These are phyloP conservation scores for Schwanniomyces etchellsii DNA, from an alignment of 1,139 yeast species.

Conservation along the genomic window DNA sequence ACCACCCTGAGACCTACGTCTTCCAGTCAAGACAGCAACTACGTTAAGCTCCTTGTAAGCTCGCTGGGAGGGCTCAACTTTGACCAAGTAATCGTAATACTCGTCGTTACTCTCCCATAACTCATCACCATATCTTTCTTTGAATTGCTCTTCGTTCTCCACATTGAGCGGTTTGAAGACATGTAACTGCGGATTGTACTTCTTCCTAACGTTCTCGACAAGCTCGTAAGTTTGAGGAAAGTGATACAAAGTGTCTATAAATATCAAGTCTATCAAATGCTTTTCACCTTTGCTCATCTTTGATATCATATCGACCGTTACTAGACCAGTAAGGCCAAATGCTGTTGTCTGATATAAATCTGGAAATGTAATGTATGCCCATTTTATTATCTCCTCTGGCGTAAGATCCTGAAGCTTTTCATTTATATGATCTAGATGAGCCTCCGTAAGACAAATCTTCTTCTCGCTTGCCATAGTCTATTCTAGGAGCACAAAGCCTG, in stretches of 20 bases:
- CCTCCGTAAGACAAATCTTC: conserved; percentile 20
- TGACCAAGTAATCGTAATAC: conserved; percentile 78
- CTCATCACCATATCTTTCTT: conserved; percentile 59
- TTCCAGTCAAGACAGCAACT: conserved; percentile 84
- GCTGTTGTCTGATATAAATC: conserved; percentile 87
- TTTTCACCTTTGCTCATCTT: conserved; percentile 30
- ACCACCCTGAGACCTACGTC: conserved; percentile 89
- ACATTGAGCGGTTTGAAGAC: conserved; percentile 62
- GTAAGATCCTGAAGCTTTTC: conserved; percentile 45
- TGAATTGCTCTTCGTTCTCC: conserved; percentile 59
- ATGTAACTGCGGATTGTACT: conserved; percentile 53
- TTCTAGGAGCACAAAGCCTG: not conserved
- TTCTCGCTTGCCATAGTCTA: conserved; percentile 5
- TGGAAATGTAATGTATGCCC: conserved; percentile 83
- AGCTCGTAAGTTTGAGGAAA: conserved; percentile 89
- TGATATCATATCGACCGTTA: conserved; percentile 79
- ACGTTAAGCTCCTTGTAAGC: conserved; percentile 72
- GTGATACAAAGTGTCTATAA: conserved; percentile 87
- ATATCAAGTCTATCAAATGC: conserved; percentile 67
- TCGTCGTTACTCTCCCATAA: conserved; percentile 84
- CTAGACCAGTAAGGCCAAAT: conserved; percentile 89
- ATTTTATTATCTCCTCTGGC: conserved; percentile 70
- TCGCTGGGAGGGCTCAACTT: conserved; percentile 88
- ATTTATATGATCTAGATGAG: conserved; percentile 60
- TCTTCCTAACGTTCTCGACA: conserved; percentile 49